Evolutionary conservation across 164 flowering plant genomes (phyloP), one percentile per base, ranked within the genome.

Genomic region (Vitis cinerea): DNA sequence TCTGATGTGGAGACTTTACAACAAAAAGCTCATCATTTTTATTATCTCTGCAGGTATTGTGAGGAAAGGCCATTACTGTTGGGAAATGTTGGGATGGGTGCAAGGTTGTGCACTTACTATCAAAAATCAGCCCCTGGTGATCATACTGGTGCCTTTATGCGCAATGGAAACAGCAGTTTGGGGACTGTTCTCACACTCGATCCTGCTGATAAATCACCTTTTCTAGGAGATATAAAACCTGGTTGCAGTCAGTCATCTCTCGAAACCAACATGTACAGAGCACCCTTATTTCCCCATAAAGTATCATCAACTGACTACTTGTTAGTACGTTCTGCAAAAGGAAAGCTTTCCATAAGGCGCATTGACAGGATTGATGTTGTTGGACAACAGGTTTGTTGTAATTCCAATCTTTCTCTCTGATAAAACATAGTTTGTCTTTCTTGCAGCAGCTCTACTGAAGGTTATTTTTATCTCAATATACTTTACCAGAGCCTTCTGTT

Each of bases 11-110:
- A 37, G 44, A 37, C 44, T 37, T 6, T 37, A 37, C 44, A 37
- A 6, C 4, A 37, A 37, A 37, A 37, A 37, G 44, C 7, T 37
- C 5, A 3, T 37, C 44, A 37, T 6, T 37, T 23, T 37, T 37
- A 8, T 3, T 48, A 47, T 73, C 14, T 68, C 53, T 74, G 67
- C 79, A 95, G 99, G 87, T 95, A 95, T 65, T 95, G 96, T 68
- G 99, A 93, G 80, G 99, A 93, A 78, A 88, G 99, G 63, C 99
- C 99, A 66, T 81, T 95, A 71, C 79, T 95, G 47, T 70, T 95
- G 70, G 90, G 98, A 71, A 95, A 95, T 85, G 81, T 72, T 70
- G 99, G 99, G 59, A 95, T 95, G 99, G 99, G 99, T 75, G 98
- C 99, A 60, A 85, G 94, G 61, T 70, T 95, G 8, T 91, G 98